Evolutionary conservation across 2,329 filamentous ascomycete genomes (phyloP).

Genomic region (Trichoderma polysporum): DNA sequence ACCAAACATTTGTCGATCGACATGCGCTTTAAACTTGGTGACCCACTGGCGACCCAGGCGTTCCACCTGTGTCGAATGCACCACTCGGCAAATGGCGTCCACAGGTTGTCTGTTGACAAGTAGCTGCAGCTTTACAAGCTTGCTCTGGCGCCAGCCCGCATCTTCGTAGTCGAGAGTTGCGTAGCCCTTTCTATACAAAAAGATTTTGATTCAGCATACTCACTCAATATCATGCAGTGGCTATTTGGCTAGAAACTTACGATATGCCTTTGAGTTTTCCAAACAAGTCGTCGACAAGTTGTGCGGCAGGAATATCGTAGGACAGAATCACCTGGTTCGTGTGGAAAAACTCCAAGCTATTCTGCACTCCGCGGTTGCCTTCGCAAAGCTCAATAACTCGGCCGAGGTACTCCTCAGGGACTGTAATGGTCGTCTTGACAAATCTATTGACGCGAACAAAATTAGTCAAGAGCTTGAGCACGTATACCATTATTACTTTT

Average conservation of each 20-base stretch:
- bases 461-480: not conserved
- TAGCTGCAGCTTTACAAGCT: conserved; percentile 84
- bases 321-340: conserved; percentile 90
- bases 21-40: conserved; percentile 93
- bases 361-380: conserved; percentile 80
- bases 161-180: conserved; percentile 97
- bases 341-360: conserved; percentile 87
- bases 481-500: not conserved
- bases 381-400: conserved; percentile 95
- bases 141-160: conserved; percentile 77
- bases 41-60: conserved; percentile 86
- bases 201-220: not conserved
- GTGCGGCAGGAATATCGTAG: conserved; percentile 83
- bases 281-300: conserved; percentile 95
- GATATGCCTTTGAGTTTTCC: conserved; percentile 92
- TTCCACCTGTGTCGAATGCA: conserved; percentile 79
- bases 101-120: conserved; percentile 92
- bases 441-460: conserved; percentile 43
- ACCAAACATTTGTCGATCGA: conserved; percentile 90
- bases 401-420: conserved; percentile 91
- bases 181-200: conserved; percentile 68
- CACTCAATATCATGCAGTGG: not conserved
- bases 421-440: conserved; percentile 79
- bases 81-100: conserved; percentile 87
- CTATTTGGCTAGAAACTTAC: conserved; percentile 30